Percentiles rank a stretch among this genome's conserved stretches.
phyloP scores from a whole-genome alignment of 2,329 filamentous ascomycete genomes.

The Trichoderma guizhouense region DNA sequence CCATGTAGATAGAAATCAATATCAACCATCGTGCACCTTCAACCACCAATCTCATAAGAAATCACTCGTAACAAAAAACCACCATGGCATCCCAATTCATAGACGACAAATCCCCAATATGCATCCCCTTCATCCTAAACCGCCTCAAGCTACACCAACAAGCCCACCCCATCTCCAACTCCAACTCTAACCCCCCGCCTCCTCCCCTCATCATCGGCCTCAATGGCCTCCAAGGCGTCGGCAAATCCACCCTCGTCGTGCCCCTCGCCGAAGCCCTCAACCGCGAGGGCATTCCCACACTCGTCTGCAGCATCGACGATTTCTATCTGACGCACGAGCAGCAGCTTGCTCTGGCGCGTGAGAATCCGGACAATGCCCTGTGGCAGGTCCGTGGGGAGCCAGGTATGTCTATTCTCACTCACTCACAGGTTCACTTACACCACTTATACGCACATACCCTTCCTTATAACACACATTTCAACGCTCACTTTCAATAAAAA shows the following conservation, averaged over 20 bases:
- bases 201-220: slow-evolving; percentile 76
- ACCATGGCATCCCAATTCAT: slow-evolving; percentile 40
- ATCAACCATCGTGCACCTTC: no score
- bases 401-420: slow-evolving; percentile 38
- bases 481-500: neutral
- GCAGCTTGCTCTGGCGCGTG: slow-evolving; percentile 61
- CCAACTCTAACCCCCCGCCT: slow-evolving; percentile 30
- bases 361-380: slow-evolving; percentile 68
- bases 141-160: slow-evolving; percentile 50
- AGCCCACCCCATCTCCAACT: neutral
- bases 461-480: neutral
- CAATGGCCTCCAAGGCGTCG: slow-evolving; percentile 87
- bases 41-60: neutral
- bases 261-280: slow-evolving; percentile 61
- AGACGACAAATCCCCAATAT: slow-evolving; percentile 76
- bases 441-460: neutral
- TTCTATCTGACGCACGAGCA: slow-evolving; percentile 75
- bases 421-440: neutral
- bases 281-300: slow-evolving; percentile 55
- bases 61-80: neutral
- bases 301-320: slow-evolving; percentile 83
- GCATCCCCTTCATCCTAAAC: slow-evolving; percentile 71
- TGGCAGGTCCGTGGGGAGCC: slow-evolving; percentile 81
- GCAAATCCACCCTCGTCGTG: slow-evolving; percentile 83
- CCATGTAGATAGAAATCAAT: neutral